phyloP scores from a whole-genome alignment of 108 stramenopile species.

The Epipyxis sp. region DNA sequence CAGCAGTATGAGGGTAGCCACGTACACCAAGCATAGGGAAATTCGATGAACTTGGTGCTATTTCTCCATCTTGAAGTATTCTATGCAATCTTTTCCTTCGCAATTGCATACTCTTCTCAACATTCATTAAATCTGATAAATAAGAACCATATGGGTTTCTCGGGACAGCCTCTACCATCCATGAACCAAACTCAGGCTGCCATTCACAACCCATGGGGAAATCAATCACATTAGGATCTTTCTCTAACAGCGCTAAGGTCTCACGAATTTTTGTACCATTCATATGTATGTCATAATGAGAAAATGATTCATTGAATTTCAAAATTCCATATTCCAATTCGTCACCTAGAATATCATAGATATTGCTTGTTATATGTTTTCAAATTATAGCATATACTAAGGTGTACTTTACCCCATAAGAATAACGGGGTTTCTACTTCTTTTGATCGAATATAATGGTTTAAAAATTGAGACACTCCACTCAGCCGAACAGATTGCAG shows the following conservation, averaged over 20 bases:
- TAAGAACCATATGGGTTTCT: slow-evolving; percentile 83
- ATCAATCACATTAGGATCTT: neutral
- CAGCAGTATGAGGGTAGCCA: slow-evolving; percentile 59
- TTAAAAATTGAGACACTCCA: slow-evolving; percentile 1
- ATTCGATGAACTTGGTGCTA: neutral
- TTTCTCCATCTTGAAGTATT: neutral
- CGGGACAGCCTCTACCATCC: slow-evolving; percentile 99
- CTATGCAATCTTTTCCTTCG: neutral
- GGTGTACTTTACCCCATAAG: too few relatives aligned
- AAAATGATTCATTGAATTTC: neutral
- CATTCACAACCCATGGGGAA: slow-evolving; percentile 22
- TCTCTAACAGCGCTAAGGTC: neutral
- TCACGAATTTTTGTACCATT: slow-evolving; percentile 10
- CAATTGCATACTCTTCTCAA: neutral
- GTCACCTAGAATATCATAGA: too few relatives aligned
- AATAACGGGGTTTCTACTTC: neutral
- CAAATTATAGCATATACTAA: too few relatives aligned
- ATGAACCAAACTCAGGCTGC: slow-evolving; percentile 87
- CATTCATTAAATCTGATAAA: slow-evolving; percentile 72
- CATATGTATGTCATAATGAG: neutral
- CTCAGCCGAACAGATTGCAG: neutral
- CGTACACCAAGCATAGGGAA: slow-evolving; percentile 61
- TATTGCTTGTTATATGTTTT: too few relatives aligned
- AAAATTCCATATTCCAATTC: slow-evolving; percentile 17
- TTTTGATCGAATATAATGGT: slow-evolving; percentile 1